Evolutionary conservation across 345 rosid genomes (phyloP).

Genomic region (Sisymbrium altissimum): DNA sequence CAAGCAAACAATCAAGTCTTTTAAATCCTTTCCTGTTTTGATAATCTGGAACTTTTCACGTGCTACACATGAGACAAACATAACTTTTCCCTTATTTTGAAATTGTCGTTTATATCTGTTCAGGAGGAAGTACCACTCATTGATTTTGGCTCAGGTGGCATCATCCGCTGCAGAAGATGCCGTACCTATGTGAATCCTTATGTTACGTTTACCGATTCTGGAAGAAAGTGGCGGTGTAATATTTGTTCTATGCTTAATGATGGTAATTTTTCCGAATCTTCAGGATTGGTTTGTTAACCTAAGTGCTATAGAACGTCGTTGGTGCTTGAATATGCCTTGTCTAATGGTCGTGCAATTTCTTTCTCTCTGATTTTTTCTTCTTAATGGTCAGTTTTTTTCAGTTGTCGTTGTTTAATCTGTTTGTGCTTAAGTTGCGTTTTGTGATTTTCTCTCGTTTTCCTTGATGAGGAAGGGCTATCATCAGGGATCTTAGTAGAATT

Average conservation of each 20-base stretch:
- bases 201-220: constrained; percentile 87
- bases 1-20: not conserved
- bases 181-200: constrained; percentile 97
- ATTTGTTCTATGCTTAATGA: constrained; percentile 89
- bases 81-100: constrained; percentile 6
- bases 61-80: not conserved
- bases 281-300: not conserved
- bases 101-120: constrained; percentile 29
- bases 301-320: not conserved
- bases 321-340: not conserved
- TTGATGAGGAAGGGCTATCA: not conserved
- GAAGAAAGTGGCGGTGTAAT: constrained; percentile 99
- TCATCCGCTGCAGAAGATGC: constrained; percentile 97
- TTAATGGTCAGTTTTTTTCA: not conserved
- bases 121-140: constrained; percentile 94
- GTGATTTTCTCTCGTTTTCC: not conserved
- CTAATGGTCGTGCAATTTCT: not conserved
- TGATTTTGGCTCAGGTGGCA: constrained; percentile 82
- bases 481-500: not conserved
- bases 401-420: not conserved
- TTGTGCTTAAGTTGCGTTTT: not conserved
- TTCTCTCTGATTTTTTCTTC: not conserved
- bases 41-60: not conserved
- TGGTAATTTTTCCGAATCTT: constrained; percentile 45
- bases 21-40: not conserved